These are phyloP conservation scores for Cyberlindnera subsufficiens DNA, from an alignment of 805 yeast species.

Conservation along the genomic window DNA sequence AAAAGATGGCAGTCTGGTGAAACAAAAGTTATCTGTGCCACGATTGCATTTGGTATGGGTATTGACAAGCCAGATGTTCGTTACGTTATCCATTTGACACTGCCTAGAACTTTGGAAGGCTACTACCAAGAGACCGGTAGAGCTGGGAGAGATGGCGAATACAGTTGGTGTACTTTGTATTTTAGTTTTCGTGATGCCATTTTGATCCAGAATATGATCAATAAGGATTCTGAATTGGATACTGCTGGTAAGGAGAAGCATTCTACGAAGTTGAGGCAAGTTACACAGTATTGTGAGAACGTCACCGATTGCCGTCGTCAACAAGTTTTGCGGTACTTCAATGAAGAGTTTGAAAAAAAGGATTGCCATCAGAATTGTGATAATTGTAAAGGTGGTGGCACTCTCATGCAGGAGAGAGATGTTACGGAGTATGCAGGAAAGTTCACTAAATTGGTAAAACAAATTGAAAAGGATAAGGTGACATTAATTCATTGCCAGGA, in stretches of 20 bases:
- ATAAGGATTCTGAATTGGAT: constrained; percentile 64
- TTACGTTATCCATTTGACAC: constrained; percentile 79
- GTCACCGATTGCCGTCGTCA: constrained; percentile 83
- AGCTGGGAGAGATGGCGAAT: constrained; percentile 93
- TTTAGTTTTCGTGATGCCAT: constrained; percentile 79
- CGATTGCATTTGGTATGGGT: constrained; percentile 99
- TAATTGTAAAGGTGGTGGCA: constrained; percentile 56
- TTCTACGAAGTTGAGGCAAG: constrained; percentile 69
- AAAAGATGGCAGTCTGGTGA: constrained; percentile 71
- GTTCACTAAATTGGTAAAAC: constrained; percentile 53
- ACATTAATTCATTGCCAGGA: constrained; percentile 82
- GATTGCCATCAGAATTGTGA: constrained; percentile 77
- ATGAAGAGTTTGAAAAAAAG: constrained; percentile 66
- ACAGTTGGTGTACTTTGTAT: constrained; percentile 77
- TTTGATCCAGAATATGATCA: constrained; percentile 68
- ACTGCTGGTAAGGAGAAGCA: constrained; percentile 68
- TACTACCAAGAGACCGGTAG: constrained; percentile 98
- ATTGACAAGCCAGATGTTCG: constrained; percentile 95
- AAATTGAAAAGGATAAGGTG: constrained; percentile 52
- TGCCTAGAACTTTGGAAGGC: constrained; percentile 90
- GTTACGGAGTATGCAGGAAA: constrained; percentile 58
- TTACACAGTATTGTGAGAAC: constrained; percentile 88
- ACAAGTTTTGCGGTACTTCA: constrained; percentile 86
- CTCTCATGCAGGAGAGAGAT: constrained; percentile 50
- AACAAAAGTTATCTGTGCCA: constrained; percentile 84